Evolutionary conservation across 352 stramenopile genomes (phyloP), one percentile per base, ranked within the genome.

Genomic region (Globisporangium megalacanthum): DNA sequence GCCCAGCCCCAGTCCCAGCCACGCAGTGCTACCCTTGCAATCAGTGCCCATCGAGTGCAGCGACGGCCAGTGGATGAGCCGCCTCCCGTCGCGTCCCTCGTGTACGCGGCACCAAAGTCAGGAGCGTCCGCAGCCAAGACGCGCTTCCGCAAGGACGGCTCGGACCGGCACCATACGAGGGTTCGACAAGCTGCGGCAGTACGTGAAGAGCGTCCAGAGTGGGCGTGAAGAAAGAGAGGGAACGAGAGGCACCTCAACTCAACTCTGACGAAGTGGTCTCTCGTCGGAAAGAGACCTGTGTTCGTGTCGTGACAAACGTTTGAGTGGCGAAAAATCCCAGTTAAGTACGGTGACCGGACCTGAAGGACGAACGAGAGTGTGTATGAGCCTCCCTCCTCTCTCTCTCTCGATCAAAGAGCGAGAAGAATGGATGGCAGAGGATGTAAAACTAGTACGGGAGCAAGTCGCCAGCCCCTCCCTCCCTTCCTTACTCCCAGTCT

Each of bases 171-270:
- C 15, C 41, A 47, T 14, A 10, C 22, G 22, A 6, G 8, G 8
- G 7, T 20, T 22, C 49, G 13, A 48, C 6, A 19, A 60, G 42
- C 46, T 52, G 39, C 14, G 39, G 19, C 22, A 0, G 39, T 4
- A 10, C 50, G 35, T 5, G 58, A 47, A 25, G 31, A 58, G 33
- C 50, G 51, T 49, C 58, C 50, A 6, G 58, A 58, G 39, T 64
- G 42, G 58, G 46, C 51, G 41, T 64, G 51, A 63, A 20, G 46
- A 20, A 41, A 47, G 35, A 49, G 52, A 31, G 52, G 14, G 13
- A 6, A 47, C 14, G 52, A 58, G 37, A 20, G 25, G 25, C 25
- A 29, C 1, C 25, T 29, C 25, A n/a, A n/a, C n/a, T n/a, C n/a
- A n/a, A n/a, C 25, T 29, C 4, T 29, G 25, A 29, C 25, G 25